Conservation (phyloP, 2,329 filamentous ascomycete genomes). For the Paracorniculantispora psalliotae region DNA sequence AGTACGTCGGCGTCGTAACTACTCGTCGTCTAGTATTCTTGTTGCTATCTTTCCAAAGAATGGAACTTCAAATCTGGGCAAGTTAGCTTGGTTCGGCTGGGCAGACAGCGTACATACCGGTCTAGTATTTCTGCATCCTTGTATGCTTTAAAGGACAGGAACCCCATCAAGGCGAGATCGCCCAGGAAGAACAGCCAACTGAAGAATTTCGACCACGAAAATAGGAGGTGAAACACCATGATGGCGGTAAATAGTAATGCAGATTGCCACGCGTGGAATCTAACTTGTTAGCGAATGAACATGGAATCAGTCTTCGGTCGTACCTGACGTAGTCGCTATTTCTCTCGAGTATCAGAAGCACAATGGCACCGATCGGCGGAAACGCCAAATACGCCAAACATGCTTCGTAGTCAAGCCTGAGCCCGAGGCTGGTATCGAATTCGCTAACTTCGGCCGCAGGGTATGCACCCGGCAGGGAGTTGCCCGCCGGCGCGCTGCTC, state of each 20-base stretch:
- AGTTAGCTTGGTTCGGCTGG: conserved; percentile 17
- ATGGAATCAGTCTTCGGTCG: conserved; percentile 20
- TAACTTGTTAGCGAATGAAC: not conserved
- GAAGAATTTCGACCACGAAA: conserved; percentile 78
- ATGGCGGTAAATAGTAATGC: conserved; percentile 72
- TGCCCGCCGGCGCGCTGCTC: conserved; percentile 17
- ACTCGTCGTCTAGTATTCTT: conserved; percentile 84
- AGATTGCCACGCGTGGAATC: conserved; percentile 96
- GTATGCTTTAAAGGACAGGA: conserved; percentile 75
- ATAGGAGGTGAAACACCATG: conserved; percentile 75
- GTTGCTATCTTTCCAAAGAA: conserved; percentile 82
- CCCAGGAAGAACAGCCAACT: conserved; percentile 77
- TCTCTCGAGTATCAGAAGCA: conserved; percentile 80
- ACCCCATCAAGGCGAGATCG: conserved; percentile 72
- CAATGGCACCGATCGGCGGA: conserved; percentile 79
- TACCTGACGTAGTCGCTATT: conserved; percentile 97
- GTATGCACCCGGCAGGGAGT: conserved; percentile 33
- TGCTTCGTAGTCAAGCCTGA: conserved; percentile 86
- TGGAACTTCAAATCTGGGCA: conserved; percentile 71
- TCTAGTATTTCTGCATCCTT: conserved; percentile 68
- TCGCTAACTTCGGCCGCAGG: conserved; percentile 58
- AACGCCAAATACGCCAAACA: conserved; percentile 81
- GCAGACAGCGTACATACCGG: conserved; percentile 38
- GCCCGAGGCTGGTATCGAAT: conserved; percentile 85
- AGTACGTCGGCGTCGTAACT: conserved; percentile 13